These are phyloP conservation scores for Podaxis pistillaris DNA, from an alignment of 768 basidiomycete species.

Conservation along the genomic window DNA sequence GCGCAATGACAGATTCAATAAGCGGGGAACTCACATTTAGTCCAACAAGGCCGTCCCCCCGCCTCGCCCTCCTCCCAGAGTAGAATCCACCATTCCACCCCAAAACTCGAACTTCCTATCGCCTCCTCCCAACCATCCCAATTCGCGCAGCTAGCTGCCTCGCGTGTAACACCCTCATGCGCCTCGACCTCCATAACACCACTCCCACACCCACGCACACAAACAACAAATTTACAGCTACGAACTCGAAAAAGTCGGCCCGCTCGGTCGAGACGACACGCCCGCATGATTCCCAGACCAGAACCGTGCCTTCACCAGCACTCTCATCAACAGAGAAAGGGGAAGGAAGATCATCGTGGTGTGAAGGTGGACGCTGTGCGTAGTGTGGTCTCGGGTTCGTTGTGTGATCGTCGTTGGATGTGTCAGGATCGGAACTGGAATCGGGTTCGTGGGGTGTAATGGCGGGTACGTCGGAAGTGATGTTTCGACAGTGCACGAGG, in stretches of 20 bases:
- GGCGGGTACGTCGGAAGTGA: conserved; percentile 24
- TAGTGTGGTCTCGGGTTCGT: conserved; percentile 1
- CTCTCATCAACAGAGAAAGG: conserved; percentile 22
- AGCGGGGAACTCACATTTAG: not conserved
- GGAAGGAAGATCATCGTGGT: conserved; percentile 23
- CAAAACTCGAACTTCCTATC: conserved; percentile 3
- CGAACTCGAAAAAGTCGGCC: conserved; percentile 88
- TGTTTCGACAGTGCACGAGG: conserved; percentile 75
- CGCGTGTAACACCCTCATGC: conserved; percentile 54
- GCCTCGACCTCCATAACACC: conserved; percentile 58
- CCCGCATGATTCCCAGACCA: conserved; percentile 93
- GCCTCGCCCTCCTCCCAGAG: not conserved
- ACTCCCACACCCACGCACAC: conserved; percentile 62
- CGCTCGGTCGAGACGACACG: conserved; percentile 78
- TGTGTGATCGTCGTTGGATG: not conserved
- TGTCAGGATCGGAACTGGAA: not conserved
- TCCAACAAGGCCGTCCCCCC: not conserved
- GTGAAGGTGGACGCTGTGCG: conserved; percentile 12
- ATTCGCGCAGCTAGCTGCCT: conserved; percentile 86
- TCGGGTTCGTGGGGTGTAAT: not conserved
- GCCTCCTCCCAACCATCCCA: conserved; percentile 45
- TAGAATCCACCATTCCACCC: not conserved
- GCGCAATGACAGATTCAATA: not conserved
- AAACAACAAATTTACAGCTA: conserved; percentile 80
- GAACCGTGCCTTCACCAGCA: conserved; percentile 48